These are phyloP conservation scores for Umbilicaria muhlenbergii DNA, from an alignment of 495 filamentous ascomycete genomes.

Conservation along the genomic window DNA sequence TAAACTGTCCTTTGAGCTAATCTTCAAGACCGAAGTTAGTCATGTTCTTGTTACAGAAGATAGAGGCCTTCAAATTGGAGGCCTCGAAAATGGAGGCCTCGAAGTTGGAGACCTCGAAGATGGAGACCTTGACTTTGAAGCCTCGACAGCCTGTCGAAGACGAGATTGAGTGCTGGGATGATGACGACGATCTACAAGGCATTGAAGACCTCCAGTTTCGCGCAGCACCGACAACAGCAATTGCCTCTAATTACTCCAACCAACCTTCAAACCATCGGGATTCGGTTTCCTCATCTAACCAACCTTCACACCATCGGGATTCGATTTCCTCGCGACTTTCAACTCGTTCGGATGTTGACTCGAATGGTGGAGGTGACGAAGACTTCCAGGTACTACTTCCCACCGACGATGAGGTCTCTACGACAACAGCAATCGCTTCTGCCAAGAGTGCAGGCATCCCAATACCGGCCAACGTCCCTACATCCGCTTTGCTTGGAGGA, in stretches of 20 bases:
- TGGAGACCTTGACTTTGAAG: slow-evolving; percentile 45
- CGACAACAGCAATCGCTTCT: slow-evolving; percentile 67
- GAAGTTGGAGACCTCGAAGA: slow-evolving; percentile 16
- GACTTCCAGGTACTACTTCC: slow-evolving; percentile 71
- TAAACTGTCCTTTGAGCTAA: too few species aligned
- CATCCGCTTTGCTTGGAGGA: slow-evolving; percentile 83
- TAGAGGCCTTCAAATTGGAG: background rate
- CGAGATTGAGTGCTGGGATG: slow-evolving; percentile 74
- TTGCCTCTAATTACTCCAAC: slow-evolving; percentile 15
- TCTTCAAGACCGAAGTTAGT: too few species aligned
- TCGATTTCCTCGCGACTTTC: slow-evolving; percentile 66
- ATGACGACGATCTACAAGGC: slow-evolving; percentile 66
- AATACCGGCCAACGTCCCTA: slow-evolving; percentile 75
- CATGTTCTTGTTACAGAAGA: background rate
- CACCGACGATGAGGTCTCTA: slow-evolving; percentile 64
- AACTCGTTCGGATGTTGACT: slow-evolving; percentile 65
- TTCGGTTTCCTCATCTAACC: slow-evolving; percentile 17
- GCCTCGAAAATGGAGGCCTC: slow-evolving; percentile 36
- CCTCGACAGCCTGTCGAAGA: slow-evolving; percentile 37
- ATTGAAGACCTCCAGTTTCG: slow-evolving; percentile 54
- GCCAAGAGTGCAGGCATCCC: slow-evolving; percentile 84
- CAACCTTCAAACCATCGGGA: slow-evolving; percentile 31
- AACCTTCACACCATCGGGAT: slow-evolving; percentile 38
- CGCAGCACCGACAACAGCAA: slow-evolving; percentile 37
- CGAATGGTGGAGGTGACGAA: slow-evolving; percentile 55